Percentiles rank a stretch among this genome's conserved stretches.
These are phyloP conservation scores for Yamadazyma diddensiae DNA, from an alignment of 1,139 yeast genomes.

Conservation along the genomic window DNA sequence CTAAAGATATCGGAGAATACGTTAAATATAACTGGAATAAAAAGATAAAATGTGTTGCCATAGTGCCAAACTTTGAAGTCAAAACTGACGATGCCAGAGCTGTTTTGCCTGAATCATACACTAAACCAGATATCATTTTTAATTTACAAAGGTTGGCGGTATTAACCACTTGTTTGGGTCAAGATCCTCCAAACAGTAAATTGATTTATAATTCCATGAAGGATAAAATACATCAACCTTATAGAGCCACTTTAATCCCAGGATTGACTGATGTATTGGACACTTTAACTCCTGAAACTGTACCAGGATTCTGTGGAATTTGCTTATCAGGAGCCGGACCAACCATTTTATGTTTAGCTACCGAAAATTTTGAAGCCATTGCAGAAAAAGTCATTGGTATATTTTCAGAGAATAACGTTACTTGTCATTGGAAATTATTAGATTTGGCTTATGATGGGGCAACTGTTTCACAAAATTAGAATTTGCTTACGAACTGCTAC, in stretches of 20 bases:
- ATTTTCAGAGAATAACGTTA: slow-evolving; percentile 63
- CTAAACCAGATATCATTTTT: slow-evolving; percentile 82
- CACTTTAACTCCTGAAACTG: slow-evolving; percentile 77
- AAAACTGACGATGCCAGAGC: slow-evolving; percentile 89
- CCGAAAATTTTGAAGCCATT: slow-evolving; percentile 79
- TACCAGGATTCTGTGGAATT: slow-evolving; percentile 86
- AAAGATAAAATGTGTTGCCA: slow-evolving; percentile 80
- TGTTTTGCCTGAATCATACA: slow-evolving; percentile 78
- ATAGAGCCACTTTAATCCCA: slow-evolving; percentile 85
- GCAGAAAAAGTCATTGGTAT: slow-evolving; percentile 71
- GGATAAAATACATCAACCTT: slow-evolving; percentile 94
- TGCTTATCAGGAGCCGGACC: slow-evolving; percentile 99
- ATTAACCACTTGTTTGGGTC: slow-evolving; percentile 71
- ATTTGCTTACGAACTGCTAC: no score
- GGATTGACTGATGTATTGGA: slow-evolving; percentile 80
- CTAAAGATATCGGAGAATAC: slow-evolving; percentile 84
- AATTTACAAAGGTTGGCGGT: slow-evolving; percentile 59
- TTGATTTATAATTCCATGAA: slow-evolving; percentile 94
- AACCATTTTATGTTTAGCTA: slow-evolving; percentile 90
- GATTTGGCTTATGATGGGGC: slow-evolving; percentile 92
- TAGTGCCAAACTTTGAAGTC: slow-evolving; percentile 91
- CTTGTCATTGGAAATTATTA: slow-evolving; percentile 78
- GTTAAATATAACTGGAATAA: slow-evolving; percentile 81
- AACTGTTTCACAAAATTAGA: no score
- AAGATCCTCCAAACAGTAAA: slow-evolving; percentile 75